Conservation (phyloP, 2,329 filamentous ascomycete species). For the Elsinoe australis region DNA sequence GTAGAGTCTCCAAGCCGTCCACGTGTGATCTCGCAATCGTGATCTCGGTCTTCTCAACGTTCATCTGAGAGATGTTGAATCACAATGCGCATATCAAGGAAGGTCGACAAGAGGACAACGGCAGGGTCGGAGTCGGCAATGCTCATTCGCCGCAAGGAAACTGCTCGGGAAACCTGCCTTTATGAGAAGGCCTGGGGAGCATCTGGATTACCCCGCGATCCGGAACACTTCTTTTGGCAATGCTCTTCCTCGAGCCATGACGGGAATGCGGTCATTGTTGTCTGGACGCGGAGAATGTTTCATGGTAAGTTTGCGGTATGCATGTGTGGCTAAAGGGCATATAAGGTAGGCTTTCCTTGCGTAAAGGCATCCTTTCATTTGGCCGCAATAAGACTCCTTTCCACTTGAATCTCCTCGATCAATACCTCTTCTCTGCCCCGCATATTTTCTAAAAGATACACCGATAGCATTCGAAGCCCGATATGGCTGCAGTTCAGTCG, state of each 20-base stretch:
- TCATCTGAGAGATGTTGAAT: too few relatives aligned
- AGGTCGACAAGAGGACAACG: too few relatives aligned
- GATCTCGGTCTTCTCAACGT: too few relatives aligned
- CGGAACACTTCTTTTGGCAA: constrained; percentile 4
- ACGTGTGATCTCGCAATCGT: too few relatives aligned
- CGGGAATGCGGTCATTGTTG: constrained; percentile 12
- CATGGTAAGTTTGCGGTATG: neutral
- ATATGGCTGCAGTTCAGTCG: constrained; percentile 12
- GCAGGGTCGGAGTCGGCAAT: too few relatives aligned
- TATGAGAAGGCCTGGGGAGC: neutral
- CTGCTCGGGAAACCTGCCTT: constrained; percentile 12
- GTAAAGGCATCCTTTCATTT: neutral
- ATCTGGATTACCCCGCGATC: neutral
- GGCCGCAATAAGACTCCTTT: neutral
- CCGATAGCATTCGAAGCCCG: neutral
- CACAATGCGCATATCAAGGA: too few relatives aligned
- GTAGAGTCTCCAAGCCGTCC: too few relatives aligned
- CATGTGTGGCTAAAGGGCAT: constrained; percentile 3
- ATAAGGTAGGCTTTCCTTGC: neutral
- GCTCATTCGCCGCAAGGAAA: too few relatives aligned
- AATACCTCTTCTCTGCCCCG: too few relatives aligned
- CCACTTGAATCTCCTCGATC: neutral
- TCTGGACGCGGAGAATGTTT: neutral
- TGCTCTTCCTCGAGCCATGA: constrained; percentile 1
- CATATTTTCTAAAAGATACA: too few relatives aligned